phyloP scores from a whole-genome alignment of 306 rosid genomes.

The cucumber (Cucumis sativus) region Cucumber_9930_V3 NC_026656.2:13299501-13300000 shows the following conservation, averaged over 20 bases:
- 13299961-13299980: too few species aligned
- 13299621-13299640: slow-evolving; percentile 45
- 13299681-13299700: background rate
- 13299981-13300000: too few species aligned
- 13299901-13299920: too few species aligned
- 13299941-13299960: too few species aligned
- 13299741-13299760: background rate
- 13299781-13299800: background rate
- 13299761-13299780: background rate
- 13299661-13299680: background rate
- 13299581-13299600: slow-evolving; percentile 52
- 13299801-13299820: background rate
- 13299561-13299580: slow-evolving; percentile 56
- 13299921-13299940: too few species aligned
- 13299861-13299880: background rate
- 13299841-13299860: background rate
- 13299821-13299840: background rate
- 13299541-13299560: slow-evolving; percentile 60
- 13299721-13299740: background rate
- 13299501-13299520: too few species aligned
- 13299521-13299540: background rate
- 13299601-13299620: slow-evolving; percentile 73
- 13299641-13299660: slow-evolving; percentile 48
- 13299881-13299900: background rate
- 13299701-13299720: background rate